Evolutionary conservation across 83 land plant genomes (phyloP).

Genomic region (Picea abies): DNA sequence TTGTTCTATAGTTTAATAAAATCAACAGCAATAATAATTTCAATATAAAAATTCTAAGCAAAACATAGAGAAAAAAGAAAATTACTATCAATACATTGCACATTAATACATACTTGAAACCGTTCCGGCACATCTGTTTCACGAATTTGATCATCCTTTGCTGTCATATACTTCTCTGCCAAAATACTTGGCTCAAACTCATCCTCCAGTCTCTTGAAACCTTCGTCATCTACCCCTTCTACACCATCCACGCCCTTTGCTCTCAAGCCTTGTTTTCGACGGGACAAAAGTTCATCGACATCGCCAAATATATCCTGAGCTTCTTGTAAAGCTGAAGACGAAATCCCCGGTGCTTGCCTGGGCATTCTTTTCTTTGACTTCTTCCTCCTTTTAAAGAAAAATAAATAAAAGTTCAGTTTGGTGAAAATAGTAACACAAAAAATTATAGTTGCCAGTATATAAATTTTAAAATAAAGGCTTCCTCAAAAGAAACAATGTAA

Average conservation of each 20-base stretch:
- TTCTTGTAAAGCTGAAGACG: constrained; percentile 77
- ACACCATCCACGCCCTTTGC: constrained; percentile 28
- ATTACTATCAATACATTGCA: neutral
- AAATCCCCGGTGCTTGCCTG: constrained; percentile 73
- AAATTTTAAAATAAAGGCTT: neutral
- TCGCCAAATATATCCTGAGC: constrained; percentile 97
- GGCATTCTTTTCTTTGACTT: constrained; percentile 50
- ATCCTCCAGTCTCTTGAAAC: constrained; percentile 73
- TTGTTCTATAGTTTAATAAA: too few species aligned
- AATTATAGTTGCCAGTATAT: neutral
- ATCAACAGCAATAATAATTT: neutral
- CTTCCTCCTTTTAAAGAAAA: constrained; percentile 35
- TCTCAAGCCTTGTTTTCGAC: constrained; percentile 51
- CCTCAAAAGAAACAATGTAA: neutral
- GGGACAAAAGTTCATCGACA: constrained; percentile 72
- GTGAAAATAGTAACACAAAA: neutral
- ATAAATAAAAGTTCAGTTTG: neutral
- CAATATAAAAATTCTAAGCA: neutral
- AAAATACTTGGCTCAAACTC: constrained; percentile 91
- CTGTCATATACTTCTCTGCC: constrained; percentile 86
- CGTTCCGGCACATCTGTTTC: constrained; percentile 84
- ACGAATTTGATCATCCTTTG: constrained; percentile 73
- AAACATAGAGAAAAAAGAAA: neutral
- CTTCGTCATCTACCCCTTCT: constrained; percentile 36
- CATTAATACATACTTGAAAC: constrained; percentile 52